Percentiles rank a stretch among this genome's conserved stretches.
phyloP scores from a whole-genome alignment of 2,329 filamentous ascomycete genomes.

The Alternaria brassicicola region DNA sequence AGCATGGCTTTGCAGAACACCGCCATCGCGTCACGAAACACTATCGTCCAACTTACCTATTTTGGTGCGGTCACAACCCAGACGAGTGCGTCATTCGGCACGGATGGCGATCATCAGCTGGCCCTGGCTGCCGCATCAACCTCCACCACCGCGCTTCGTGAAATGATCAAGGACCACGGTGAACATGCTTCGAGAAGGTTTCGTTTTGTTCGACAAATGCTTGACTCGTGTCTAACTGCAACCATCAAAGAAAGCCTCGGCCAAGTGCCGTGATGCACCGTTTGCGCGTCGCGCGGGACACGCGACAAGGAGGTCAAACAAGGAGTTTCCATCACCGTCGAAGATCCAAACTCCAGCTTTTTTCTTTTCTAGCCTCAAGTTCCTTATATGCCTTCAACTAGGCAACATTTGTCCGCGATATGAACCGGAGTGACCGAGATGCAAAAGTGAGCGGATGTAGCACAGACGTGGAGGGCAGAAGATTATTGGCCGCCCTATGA shows the following conservation, averaged over 20 bases:
- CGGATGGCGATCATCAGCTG: slow-evolving; percentile 40
- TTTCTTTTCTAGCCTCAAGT: slow-evolving; percentile 18
- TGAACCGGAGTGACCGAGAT: slow-evolving; percentile 8
- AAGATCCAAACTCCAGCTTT: slow-evolving; percentile 21
- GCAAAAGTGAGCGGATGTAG: neutral
- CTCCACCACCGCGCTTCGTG: slow-evolving; percentile 18
- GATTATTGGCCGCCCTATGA: slow-evolving; percentile 9
- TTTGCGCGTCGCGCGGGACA: neutral
- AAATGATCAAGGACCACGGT: slow-evolving; percentile 32
- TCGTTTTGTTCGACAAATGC: slow-evolving; percentile 30
- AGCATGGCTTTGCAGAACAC: slow-evolving; percentile 17
- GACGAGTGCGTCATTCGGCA: slow-evolving; percentile 38
- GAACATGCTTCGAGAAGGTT: slow-evolving; percentile 42
- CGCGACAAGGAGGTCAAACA: slow-evolving; percentile 2
- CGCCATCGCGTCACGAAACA: slow-evolving; percentile 40
- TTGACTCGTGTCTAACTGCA: slow-evolving; percentile 9
- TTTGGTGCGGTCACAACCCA: slow-evolving; percentile 18
- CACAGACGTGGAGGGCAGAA: neutral
- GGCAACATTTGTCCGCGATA: neutral
- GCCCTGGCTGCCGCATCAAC: slow-evolving; percentile 27
- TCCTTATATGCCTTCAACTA: neutral
- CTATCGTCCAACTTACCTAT: slow-evolving; percentile 28
- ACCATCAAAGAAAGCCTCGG: neutral
- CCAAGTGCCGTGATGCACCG: neutral
- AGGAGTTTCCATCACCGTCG: slow-evolving; percentile 11